Conservation (phyloP, 2,329 filamentous ascomycete genomes). For the Pyrenophora tritici-repentis region DNA sequence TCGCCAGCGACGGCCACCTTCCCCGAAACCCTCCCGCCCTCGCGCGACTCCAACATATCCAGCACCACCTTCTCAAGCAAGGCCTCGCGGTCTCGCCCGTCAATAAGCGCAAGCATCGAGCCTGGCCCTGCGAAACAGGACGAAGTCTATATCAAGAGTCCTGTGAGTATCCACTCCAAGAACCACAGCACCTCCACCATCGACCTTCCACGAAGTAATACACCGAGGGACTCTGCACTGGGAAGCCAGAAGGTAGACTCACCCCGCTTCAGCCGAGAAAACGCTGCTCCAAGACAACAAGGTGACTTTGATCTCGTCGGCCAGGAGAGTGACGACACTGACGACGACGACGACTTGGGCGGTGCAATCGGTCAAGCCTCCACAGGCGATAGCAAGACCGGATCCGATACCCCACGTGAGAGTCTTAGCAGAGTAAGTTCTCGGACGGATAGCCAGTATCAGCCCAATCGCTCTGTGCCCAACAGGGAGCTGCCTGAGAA, state of each 20-base stretch:
- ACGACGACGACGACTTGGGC: conserved; percentile 41
- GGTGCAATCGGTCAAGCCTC: conserved; percentile 32
- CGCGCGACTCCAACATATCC: conserved; percentile 42
- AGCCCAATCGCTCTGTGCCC: conserved; percentile 22
- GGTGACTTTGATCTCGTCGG: conserved; percentile 32
- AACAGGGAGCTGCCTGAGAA: conserved; percentile 34
- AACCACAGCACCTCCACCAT: conserved; percentile 23
- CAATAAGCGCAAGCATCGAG: conserved; percentile 31
- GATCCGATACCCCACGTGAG: conserved; percentile 31
- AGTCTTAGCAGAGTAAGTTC: conserved; percentile 26
- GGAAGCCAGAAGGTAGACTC: conserved; percentile 18
- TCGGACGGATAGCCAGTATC: conserved; percentile 33
- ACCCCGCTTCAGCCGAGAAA: conserved; percentile 29
- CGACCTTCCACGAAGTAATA: conserved; percentile 24
- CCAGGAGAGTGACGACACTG: conserved; percentile 41
- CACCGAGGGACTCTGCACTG: conserved; percentile 23
- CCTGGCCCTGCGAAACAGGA: conserved; percentile 30
- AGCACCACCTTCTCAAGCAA: conserved; percentile 35
- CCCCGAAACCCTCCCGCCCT: conserved; percentile 41
- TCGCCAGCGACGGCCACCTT: conserved; percentile 47
- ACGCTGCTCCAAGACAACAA: conserved; percentile 23
- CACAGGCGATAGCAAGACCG: conserved; percentile 25
- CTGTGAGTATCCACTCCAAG: conserved; percentile 32
- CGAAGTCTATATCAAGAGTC: conserved; percentile 33
- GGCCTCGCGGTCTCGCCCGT: conserved; percentile 41